phyloP scores from a whole-genome alignment of 1,139 yeast species.

The Blastobotrys petasosporus region DNA sequence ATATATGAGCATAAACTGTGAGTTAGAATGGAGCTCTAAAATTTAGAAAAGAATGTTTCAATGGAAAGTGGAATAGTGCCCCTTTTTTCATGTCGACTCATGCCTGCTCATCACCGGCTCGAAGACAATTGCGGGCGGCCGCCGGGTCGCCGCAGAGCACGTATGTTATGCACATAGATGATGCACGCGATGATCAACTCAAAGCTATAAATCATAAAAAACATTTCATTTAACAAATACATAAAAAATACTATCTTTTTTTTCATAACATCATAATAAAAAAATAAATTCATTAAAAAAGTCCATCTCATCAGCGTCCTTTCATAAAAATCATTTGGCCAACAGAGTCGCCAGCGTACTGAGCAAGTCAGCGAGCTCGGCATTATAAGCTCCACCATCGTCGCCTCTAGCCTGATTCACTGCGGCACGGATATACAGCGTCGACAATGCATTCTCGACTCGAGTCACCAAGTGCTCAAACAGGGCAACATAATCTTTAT shows the following conservation, averaged over 20 bases:
- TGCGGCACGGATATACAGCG: constrained; percentile 23
- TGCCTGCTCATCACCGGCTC: no score
- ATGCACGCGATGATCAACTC: no score
- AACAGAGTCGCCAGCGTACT: neutral
- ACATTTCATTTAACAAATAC: neutral
- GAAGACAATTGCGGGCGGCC: no score
- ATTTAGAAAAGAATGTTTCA: no score
- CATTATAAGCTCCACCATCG: constrained; percentile 7
- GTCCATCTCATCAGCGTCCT: no score
- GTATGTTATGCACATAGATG: no score
- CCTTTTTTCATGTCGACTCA: no score
- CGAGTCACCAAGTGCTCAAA: constrained; percentile 60
- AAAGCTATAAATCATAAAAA: no score
- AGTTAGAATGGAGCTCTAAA: no score
- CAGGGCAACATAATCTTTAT: constrained; percentile 41
- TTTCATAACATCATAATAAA: neutral
- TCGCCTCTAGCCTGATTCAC: constrained; percentile 15
- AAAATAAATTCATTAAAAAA: constrained; percentile 1
- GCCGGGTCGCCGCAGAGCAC: no score
- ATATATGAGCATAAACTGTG: no score
- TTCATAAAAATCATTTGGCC: constrained; percentile 2
- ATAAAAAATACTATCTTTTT: neutral
- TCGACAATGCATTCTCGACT: constrained; percentile 44
- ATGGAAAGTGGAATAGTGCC: no score
- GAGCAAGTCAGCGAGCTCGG: constrained; percentile 18